phyloP scores from a whole-genome alignment of 176 grass and related monocot species.

The barley (Hordeum vulgare) region MorexV3_pseudomolecules_assembly NC_058521.1:114269000-114269499 shows the following conservation, averaged over 20 bases:
- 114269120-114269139: background rate
- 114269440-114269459: slow-evolving; percentile 33
- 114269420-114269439: slow-evolving; percentile 14
- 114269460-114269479: slow-evolving; percentile 38
- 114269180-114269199: slow-evolving; percentile 72
- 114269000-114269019: slow-evolving; percentile 29
- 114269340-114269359: slow-evolving; percentile 35
- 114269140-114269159: background rate
- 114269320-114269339: slow-evolving; percentile 52
- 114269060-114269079: slow-evolving; percentile 46
- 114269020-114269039: slow-evolving; percentile 40
- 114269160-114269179: slow-evolving; percentile 4
- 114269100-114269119: background rate
- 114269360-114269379: slow-evolving; percentile 44
- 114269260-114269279: slow-evolving; percentile 49
- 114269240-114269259: slow-evolving; percentile 59
- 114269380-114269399: slow-evolving; percentile 32
- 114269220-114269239: slow-evolving; percentile 64
- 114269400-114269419: background rate
- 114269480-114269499: slow-evolving; percentile 56
- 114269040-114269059: slow-evolving; percentile 51
- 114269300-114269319: slow-evolving; percentile 52
- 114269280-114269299: slow-evolving; percentile 49
- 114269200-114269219: slow-evolving; percentile 60
- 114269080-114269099: background rate